Base-by-base conservation (phyloP, 495 filamentous ascomycete species). In the Glonium stellatum region DNA sequence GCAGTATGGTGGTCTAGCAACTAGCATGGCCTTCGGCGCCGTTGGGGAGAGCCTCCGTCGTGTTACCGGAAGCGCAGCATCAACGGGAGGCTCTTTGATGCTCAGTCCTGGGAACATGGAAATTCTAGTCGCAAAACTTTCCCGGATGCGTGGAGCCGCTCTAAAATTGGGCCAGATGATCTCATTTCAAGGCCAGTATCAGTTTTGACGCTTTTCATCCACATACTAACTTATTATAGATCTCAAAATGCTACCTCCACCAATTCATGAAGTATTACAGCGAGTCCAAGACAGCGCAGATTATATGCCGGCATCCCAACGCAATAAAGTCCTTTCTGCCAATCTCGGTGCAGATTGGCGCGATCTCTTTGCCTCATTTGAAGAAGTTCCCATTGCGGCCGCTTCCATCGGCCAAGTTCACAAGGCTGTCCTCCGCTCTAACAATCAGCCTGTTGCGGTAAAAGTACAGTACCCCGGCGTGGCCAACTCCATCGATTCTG, bases 401-500 rank as follows among this genome's bases (percentile, higher is more conserved):
- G 93, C 93, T n/a, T 97, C 92, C 0, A 98, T 98, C 61, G 93
- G 93, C 22, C 93, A 98, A 74, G 93, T 98, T 0, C 93, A 98
- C 74, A 81, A 85, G 48, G 93, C 91, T 1, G 81, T 82, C 0
- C 80, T 98, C n/a, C 84, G 83, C 50, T 86, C 84, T 5, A 90
- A 77, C 54, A 85, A 86, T 42, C 77, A 84, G 58, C 77, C 79
- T 48, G 93, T 98, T 5, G 93, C 92, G 12, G 90, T 98, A 58
- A 98, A 98, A 70, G 84, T 98, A 18, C 93, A 98, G 73, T 98
- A 97, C 69, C 93, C 93, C 4, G 93, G 93, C n/a, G 95, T 98
- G 0, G 88, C 92, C 1, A 85, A 87, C 69, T 95, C 89, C 8
- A 98, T 98, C 63, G 89, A 93, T 72, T 96, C 92, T 5, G 93